A percentile compares a stretch with the other conserved stretches of the same genome.
These are phyloP conservation scores for Colletotrichum liriopes DNA, from an alignment of 2,329 filamentous ascomycete species.

Conservation along the genomic window DNA sequence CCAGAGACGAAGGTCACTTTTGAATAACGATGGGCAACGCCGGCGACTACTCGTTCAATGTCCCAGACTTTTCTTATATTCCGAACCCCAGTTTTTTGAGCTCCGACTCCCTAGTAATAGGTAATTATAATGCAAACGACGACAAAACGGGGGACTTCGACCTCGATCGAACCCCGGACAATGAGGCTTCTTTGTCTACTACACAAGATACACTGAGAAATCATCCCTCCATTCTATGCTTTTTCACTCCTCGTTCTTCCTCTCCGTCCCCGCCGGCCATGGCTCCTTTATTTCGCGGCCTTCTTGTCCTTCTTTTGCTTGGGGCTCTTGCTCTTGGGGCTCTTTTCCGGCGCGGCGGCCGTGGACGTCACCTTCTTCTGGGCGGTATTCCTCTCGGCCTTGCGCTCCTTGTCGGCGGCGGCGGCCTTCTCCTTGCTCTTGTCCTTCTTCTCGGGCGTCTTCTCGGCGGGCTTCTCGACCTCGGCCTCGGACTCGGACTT, in stretches of 20 bases:
- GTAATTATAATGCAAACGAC: constrained; percentile 42
- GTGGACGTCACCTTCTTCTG: constrained; percentile 26
- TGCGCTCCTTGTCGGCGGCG: constrained; percentile 43
- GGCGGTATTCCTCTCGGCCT: constrained; percentile 41
- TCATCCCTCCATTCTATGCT: background rate
- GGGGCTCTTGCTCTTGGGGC: constrained; percentile 40
- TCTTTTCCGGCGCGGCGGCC: constrained; percentile 31
- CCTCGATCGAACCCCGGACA: constrained; percentile 20
- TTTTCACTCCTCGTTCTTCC: background rate
- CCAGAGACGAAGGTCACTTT: background rate
- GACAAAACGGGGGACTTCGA: background rate
- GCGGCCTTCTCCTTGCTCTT: constrained; percentile 39
- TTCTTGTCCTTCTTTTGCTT: constrained; percentile 43
- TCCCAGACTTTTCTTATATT: constrained; percentile 18
- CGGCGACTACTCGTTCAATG: background rate
- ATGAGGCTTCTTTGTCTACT: constrained; percentile 30
- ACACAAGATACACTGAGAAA: constrained; percentile 32
- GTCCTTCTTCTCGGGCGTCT: constrained; percentile 40
- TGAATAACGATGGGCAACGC: background rate
- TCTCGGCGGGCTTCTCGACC: constrained; percentile 35
- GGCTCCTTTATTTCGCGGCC: constrained; percentile 28
- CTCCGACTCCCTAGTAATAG: constrained; percentile 41
- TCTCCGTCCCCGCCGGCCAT: background rate
- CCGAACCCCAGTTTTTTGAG: constrained; percentile 28
- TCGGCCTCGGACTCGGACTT: constrained; percentile 24